phyloP scores from a whole-genome alignment of 768 basidiomycete species.

The Lentinula guzmanii region DNA sequence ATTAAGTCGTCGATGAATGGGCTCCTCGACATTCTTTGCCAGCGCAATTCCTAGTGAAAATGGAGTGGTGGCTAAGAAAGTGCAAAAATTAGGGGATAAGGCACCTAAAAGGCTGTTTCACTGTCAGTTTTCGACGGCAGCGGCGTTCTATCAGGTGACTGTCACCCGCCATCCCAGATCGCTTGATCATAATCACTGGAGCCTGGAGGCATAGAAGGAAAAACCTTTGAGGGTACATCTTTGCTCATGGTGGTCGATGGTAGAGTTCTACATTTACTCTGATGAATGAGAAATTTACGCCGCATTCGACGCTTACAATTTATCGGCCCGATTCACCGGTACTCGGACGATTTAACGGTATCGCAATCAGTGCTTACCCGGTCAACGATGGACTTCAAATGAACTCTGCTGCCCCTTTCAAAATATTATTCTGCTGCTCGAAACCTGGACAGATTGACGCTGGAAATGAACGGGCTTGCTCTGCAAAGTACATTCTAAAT shows the following conservation, averaged over 20 bases:
- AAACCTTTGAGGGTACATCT: neutral
- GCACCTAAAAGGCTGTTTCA: neutral
- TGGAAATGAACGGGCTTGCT: too few relatives aligned
- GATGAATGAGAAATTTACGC: neutral
- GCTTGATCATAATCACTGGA: neutral
- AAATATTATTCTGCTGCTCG: too few relatives aligned
- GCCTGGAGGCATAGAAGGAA: neutral
- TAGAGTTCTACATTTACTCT: neutral
- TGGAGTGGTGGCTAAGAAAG: neutral
- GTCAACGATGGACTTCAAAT: too few relatives aligned
- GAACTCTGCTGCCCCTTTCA: too few relatives aligned
- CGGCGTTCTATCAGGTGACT: neutral
- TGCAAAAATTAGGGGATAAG: neutral
- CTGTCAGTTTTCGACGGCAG: neutral
- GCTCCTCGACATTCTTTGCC: neutral
- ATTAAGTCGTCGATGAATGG: conserved; percentile 36
- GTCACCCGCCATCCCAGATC: neutral
- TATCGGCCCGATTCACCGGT: neutral
- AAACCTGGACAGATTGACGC: too few relatives aligned
- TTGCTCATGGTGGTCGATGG: neutral
- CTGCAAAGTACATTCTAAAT: too few relatives aligned
- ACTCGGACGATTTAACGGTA: too few relatives aligned
- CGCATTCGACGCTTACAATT: neutral
- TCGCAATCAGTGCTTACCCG: too few relatives aligned
- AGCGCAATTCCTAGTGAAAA: neutral